Evolutionary conservation across 768 basidiomycete genomes (phyloP).

Genomic region (Agrocybe pediades): DNA sequence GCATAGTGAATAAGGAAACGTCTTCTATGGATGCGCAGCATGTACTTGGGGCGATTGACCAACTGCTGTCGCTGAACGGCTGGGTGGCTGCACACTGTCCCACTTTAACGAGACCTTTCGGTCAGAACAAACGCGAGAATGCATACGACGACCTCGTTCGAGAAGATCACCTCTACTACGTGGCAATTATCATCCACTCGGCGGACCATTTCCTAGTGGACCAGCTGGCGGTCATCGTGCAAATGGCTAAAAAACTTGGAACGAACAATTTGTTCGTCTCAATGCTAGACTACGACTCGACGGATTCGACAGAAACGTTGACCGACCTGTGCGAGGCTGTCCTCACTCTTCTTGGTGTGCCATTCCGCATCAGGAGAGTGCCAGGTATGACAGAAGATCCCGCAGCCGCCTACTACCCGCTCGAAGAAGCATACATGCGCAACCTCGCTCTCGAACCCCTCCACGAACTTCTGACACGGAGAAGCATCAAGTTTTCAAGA

Average conservation of each 20-base stretch:
- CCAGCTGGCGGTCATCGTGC: constrained; percentile 97
- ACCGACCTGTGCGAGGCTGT: constrained; percentile 96
- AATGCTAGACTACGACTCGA: constrained; percentile 96
- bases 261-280: constrained; percentile 92
- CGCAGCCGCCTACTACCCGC: constrained; percentile 87
- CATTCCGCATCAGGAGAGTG: constrained; percentile 91
- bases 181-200: constrained; percentile 94
- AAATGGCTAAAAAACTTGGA: constrained; percentile 89
- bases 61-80: constrained; percentile 92
- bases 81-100: constrained; percentile 98
- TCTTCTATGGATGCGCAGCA: constrained; percentile 89
- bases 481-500: constrained; percentile 82
- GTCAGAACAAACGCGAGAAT: constrained; percentile 83
- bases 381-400: constrained; percentile 92
- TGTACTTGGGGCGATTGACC: constrained; percentile 88
- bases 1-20: constrained; percentile 82
- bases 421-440: constrained; percentile 92
- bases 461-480: constrained; percentile 72
- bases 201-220: constrained; percentile 99
- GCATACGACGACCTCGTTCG: constrained; percentile 88
- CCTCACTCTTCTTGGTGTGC: constrained; percentile 88
- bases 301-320: constrained; percentile 92
- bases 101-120: constrained; percentile 92
- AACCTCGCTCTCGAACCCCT: constrained; percentile 93
- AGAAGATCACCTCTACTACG: constrained; percentile 86